Evolutionary conservation across 2,329 filamentous ascomycete genomes (phyloP), one percentile per base, ranked within the genome.

Genomic region (Xylaria sp.): DNA sequence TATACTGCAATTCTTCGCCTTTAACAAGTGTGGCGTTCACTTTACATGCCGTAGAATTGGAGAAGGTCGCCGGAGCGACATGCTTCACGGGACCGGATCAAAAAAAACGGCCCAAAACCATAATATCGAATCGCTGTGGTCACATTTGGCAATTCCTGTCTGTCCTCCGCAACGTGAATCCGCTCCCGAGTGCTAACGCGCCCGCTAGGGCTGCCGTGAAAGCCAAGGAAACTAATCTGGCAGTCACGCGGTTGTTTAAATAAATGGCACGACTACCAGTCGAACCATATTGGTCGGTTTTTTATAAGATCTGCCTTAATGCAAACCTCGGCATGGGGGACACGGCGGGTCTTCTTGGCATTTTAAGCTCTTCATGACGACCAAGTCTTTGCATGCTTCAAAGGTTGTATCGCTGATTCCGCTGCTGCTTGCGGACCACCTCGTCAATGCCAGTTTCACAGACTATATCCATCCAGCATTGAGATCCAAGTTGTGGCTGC

Each of bases 211-310:
- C 51, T 57, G 43, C 23, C 25, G 43, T 56, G 48, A 69, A 55
- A 56, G 67, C 67, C 63, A 69, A 69, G 64, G 33, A 46, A 62
- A 46, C 15, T 36, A 61, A 69, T 56, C 31, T 56, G 58, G 39
- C 23, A 56, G 46, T 69, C 63, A 66, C 43, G 62, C 46, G 59
- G 63, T 59, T 31, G 67, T 61, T 48, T 31, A 56, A 20, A 57
- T 48, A 12, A 49, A 55, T 69, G 59, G 59, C 64, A 69, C 67
- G 64, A 69, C 63, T 15, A 23, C 10, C 13, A 36, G 62, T 69
- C 67, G 67, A 69, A 66, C 67, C 63, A 69, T 51, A 54, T 66
- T 62, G 58, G 58, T 20, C 63, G 31, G 31, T 39, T 55, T 65
- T 64, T 55, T 23, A 51, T 54, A 54, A 68, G 46, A 60, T 63